Conservation (phyloP, 768 basidiomycete genomes). For the Rhodotorula toruloides region DNA sequence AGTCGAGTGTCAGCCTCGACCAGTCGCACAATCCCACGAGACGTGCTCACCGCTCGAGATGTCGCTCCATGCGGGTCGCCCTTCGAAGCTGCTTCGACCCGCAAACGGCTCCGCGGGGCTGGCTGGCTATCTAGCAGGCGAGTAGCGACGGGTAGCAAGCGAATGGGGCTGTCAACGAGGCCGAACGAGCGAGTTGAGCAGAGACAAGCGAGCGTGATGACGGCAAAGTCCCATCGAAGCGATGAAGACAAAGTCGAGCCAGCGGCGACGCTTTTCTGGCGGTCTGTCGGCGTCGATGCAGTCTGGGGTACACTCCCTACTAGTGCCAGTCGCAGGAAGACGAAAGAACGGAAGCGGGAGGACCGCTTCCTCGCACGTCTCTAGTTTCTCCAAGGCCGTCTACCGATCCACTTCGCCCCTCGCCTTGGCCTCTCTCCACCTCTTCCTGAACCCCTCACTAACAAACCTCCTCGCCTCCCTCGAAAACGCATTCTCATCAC, state of each 20-base stretch:
- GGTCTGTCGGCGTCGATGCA: too few species aligned
- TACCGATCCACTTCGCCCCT: conserved; percentile 1
- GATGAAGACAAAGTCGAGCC: neutral
- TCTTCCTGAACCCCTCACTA: conserved; percentile 4
- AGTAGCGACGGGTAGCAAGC: neutral
- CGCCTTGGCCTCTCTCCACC: conserved; percentile 18
- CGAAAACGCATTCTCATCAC: conserved; percentile 43
- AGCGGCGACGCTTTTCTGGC: too few species aligned
- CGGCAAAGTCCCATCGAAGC: too few species aligned
- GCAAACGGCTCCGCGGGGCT: neutral
- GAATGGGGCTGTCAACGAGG: neutral
- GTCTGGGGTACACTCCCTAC: too few species aligned
- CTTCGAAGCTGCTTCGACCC: too few species aligned
- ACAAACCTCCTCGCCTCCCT: conserved; percentile 42
- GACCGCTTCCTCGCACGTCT: neutral
- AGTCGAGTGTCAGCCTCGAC: neutral
- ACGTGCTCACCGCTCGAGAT: neutral
- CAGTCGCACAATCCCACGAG: too few species aligned
- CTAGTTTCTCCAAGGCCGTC: too few species aligned
- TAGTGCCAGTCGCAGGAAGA: neutral
- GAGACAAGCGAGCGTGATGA: neutral
- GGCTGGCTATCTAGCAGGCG: neutral
- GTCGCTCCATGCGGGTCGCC: neutral
- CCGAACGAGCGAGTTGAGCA: neutral
- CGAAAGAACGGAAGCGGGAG: neutral